Conservation (phyloP, 495 filamentous ascomycete genomes). For the Cercophora sp. region DNA sequence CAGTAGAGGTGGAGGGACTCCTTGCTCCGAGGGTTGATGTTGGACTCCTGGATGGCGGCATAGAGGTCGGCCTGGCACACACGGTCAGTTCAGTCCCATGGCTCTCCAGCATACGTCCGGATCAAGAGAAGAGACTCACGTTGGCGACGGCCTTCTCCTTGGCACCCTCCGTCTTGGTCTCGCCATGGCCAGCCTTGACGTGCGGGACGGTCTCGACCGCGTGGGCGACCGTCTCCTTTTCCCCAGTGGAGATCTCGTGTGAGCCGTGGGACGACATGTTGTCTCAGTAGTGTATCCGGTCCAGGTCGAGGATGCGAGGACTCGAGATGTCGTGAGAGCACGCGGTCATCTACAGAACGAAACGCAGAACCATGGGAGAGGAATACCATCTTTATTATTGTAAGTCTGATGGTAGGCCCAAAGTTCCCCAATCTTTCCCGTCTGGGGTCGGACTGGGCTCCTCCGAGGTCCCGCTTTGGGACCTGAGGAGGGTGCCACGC, state of each 20-base stretch:
- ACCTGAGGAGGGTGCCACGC: slow-evolving; percentile 9
- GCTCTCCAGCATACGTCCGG: neutral
- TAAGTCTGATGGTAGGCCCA: neutral
- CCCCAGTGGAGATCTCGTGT: slow-evolving; percentile 20
- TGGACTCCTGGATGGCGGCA: slow-evolving; percentile 53
- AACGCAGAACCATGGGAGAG: neutral
- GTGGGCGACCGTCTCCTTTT: slow-evolving; percentile 21
- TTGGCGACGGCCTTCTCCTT: slow-evolving; percentile 50
- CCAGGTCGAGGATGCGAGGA: too few relatives aligned
- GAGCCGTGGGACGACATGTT: slow-evolving; percentile 34
- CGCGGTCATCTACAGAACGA: neutral
- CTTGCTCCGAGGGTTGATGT: slow-evolving; percentile 53
- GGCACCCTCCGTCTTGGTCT: slow-evolving; percentile 34
- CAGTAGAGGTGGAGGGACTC: slow-evolving; percentile 53
- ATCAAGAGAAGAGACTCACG: slow-evolving; percentile 31
- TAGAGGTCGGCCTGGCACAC: slow-evolving; percentile 49
- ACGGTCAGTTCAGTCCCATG: slow-evolving; percentile 13
- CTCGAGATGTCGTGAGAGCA: neutral
- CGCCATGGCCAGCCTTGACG: slow-evolving; percentile 23
- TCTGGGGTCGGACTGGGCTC: slow-evolving; percentile 16
- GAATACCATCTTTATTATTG: slow-evolving; percentile 8
- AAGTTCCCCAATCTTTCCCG: slow-evolving; percentile 4
- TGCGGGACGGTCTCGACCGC: slow-evolving; percentile 5
- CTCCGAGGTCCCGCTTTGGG: slow-evolving; percentile 26
- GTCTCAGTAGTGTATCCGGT: too few relatives aligned